phyloP scores from a whole-genome alignment of 2,329 filamentous ascomycete genomes.

The Colletotrichum noveboracense region DNA sequence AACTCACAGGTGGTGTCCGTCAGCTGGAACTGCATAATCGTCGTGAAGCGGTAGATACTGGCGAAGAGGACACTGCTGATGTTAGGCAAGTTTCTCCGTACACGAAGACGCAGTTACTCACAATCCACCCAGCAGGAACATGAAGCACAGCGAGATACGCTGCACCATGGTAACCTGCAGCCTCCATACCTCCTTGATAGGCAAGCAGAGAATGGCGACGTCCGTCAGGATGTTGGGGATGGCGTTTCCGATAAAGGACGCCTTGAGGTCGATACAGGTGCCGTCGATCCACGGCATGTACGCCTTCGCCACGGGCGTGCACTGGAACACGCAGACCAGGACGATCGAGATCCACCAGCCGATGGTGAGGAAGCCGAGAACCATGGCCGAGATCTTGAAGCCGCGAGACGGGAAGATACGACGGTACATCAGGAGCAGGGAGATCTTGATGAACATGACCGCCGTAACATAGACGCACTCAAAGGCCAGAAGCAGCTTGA shows the following conservation, averaged over 20 bases:
- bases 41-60: slow-evolving; percentile 30
- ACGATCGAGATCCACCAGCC: slow-evolving; percentile 20
- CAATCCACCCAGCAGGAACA: slow-evolving; percentile 39
- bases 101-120: slow-evolving; percentile 22
- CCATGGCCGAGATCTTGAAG: slow-evolving; percentile 9
- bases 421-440: slow-evolving; percentile 19
- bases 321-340: slow-evolving; percentile 42
- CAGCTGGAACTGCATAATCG: slow-evolving; percentile 31
- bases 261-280: slow-evolving; percentile 43
- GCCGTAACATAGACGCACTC: slow-evolving; percentile 16
- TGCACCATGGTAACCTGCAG: slow-evolving; percentile 28
- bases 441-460: slow-evolving; percentile 19
- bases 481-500: slow-evolving; percentile 14
- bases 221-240: slow-evolving; percentile 47
- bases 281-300: slow-evolving; percentile 38
- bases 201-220: slow-evolving; percentile 35
- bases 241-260: slow-evolving; percentile 47
- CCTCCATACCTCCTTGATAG: slow-evolving; percentile 30
- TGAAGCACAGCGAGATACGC: slow-evolving; percentile 27
- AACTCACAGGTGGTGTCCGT: slow-evolving; percentile 27
- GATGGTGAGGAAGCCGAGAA: slow-evolving; percentile 14
- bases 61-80: not conserved
- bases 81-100: not conserved
- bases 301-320: slow-evolving; percentile 39
- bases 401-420: slow-evolving; percentile 15